Evolutionary conservation across 163 green algal genomes (phyloP), one percentile per base, ranked within the genome.

Genomic region (Chlamydomonas reinhardtii): DNA sequence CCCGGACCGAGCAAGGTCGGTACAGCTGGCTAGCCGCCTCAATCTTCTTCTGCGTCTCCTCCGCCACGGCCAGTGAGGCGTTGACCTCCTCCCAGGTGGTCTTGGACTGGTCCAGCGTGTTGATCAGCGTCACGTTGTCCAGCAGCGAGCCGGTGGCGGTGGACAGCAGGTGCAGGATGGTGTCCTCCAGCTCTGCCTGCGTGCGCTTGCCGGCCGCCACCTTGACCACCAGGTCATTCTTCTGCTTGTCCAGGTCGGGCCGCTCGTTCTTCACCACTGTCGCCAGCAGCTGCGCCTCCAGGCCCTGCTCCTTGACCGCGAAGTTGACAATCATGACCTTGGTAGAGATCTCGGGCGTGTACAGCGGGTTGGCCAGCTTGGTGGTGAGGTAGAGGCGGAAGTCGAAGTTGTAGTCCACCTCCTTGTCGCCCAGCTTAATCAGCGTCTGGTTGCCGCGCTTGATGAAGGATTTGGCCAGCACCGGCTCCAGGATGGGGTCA

Each of bases 311-410:
- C 88, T 96, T 97, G 5, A 98, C 95, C 22, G 93, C 91, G 88
- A 98, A 98, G 91, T 98, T 97, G 65, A 97, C 88, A 29, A 98
- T 95, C 76, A 94, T 95, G 24, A 93, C 93, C 93, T 97, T 97
- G 74, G 95, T 97, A 85, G 83, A 94, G 79, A 98, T 93, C 90
- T 98, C 95, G 14, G 96, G 96, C 5, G 92, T 96, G 92, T 97
- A 98, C 85, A 97, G 94, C n/a, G 96, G 96, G 91, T 97, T 98
- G 81, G 89, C 75, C 29, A 98, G 90, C 93, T 97, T 97, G 73
- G 95, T 97, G 59, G 95, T 97, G 54, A 98, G 92, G 89, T 98
- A 98, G 34, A 98, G 92, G 84, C 92, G 94, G 90, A 98, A 98
- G 82, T 97, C 93, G 32, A 90, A 84, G 83, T 95, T 96, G 90